Evolutionary conservation across 805 yeast species (phyloP), one percentile per base, ranked within the genome.

Genomic region (Blastobotrys peoriensis): DNA sequence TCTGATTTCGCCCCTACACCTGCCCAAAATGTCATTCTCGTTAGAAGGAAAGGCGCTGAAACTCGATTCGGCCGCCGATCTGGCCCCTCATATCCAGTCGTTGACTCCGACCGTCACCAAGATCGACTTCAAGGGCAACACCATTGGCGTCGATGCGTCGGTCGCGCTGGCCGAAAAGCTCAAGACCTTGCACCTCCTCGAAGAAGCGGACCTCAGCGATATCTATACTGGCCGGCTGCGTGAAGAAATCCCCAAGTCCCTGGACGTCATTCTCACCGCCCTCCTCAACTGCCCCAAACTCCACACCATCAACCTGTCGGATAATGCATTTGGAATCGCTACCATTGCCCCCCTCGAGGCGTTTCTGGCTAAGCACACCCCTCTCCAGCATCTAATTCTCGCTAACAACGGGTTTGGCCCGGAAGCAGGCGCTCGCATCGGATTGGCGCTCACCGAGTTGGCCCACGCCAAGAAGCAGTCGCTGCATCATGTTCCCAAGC

Each of bases 341-440:
- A 85, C 98, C 19, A 86, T 93, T 50, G 95, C 83, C 47, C 94
- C 93, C 5, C 73, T 93, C 45, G 96, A 93, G 61, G 73, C 70
- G 21, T 88, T 81, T 57, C 70, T 93, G 47, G 69, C 85, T 9
- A 73, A 81, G 55, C 95, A 91, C 28, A 74, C 78, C 15, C 79
- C 94, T 20, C 68, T 93, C 45, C 83, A 86, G 65, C 96, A 93
- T 62, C 75, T 93, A 63, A 81, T 86, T 53, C 71, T 93, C 50
- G 83, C 96, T 38, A 93, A 93, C 67, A 93, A 93, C 64, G 99
- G 99, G 45, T 83, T 93, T 79, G 99, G 99, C 28, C 99, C 99
- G 20, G 84, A 84, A 62, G 95, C 98, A 0, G 98, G 99, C 57
- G 83, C 91, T 46, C 78, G 95, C 62, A 85, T 93, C 50, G 99